A percentile compares a stretch with the other conserved stretches of the same genome.
Conservation (phyloP, 164 flowering plant genomes). For the Chimonanthus salicifolius region DNA sequence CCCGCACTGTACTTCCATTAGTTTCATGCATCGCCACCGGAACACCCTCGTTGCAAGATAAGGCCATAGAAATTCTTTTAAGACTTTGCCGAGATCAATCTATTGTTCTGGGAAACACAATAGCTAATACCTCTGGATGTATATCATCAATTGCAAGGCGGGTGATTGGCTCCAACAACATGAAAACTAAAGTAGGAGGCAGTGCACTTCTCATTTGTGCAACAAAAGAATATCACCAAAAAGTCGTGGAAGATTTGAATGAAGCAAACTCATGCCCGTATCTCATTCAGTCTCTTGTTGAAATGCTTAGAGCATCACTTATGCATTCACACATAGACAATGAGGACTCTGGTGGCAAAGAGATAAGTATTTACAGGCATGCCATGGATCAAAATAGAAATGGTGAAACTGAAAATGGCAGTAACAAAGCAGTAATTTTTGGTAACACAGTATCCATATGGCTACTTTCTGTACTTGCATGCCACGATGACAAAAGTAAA, state of each 20-base stretch:
- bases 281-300: slow-evolving; percentile 84
- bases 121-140: slow-evolving; percentile 59
- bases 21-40: slow-evolving; percentile 70
- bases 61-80: slow-evolving; percentile 80
- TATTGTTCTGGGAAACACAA: slow-evolving; percentile 51
- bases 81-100: slow-evolving; percentile 71
- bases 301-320: slow-evolving; percentile 41
- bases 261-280: slow-evolving; percentile 39
- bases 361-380: slow-evolving; percentile 57
- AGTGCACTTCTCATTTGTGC: slow-evolving; percentile 88
- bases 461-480: slow-evolving; percentile 79
- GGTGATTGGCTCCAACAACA: slow-evolving; percentile 51
- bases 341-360: slow-evolving; percentile 22
- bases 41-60: slow-evolving; percentile 73
- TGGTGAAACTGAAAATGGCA: slow-evolving; percentile 30
- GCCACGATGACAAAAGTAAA: slow-evolving; percentile 69
- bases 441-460: slow-evolving; percentile 67
- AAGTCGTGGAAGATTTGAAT: slow-evolving; percentile 61
- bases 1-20: slow-evolving; percentile 61
- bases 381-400: slow-evolving; percentile 32
- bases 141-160: slow-evolving; percentile 63
- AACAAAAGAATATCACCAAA: slow-evolving; percentile 67
- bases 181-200: slow-evolving; percentile 77
- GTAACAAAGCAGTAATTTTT: slow-evolving; percentile 41
- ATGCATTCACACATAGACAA: slow-evolving; percentile 20